phyloP scores from a whole-genome alignment of 495 filamentous ascomycete genomes.

The Hypoxylon lenormandii region DNA sequence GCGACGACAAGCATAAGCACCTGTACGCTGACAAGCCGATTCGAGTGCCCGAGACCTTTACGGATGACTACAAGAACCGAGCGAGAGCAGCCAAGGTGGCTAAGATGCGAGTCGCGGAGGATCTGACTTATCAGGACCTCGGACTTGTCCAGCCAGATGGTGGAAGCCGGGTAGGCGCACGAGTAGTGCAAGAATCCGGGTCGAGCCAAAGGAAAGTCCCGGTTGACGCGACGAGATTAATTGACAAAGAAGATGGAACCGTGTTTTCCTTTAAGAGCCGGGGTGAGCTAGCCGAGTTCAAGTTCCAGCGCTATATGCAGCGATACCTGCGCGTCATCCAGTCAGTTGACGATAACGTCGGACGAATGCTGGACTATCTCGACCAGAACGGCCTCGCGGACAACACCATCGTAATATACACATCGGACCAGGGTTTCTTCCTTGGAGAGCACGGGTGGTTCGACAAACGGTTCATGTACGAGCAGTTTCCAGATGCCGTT shows the following conservation, averaged over 20 bases:
- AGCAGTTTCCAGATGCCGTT: constrained; percentile 65
- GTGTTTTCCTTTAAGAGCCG: constrained; percentile 54
- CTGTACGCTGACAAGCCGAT: constrained; percentile 55
- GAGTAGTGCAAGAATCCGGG: constrained; percentile 44
- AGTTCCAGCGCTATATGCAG: constrained; percentile 64
- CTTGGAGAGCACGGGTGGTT: constrained; percentile 65
- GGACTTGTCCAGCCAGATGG: constrained; percentile 60
- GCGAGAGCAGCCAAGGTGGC: constrained; percentile 56
- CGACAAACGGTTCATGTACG: constrained; percentile 64
- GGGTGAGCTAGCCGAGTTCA: constrained; percentile 59
- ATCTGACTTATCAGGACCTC: constrained; percentile 59
- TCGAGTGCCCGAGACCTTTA: constrained; percentile 57
- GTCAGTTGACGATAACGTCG: constrained; percentile 60
- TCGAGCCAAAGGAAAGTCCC: constrained; percentile 54
- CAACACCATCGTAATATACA: constrained; percentile 60
- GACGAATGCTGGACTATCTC: constrained; percentile 56
- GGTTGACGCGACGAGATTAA: constrained; percentile 49
- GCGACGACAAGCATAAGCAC: constrained; percentile 54
- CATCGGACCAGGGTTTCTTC: constrained; percentile 63
- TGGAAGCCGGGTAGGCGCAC: constrained; percentile 49
- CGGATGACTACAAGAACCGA: constrained; percentile 61
- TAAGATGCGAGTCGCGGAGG: constrained; percentile 59
- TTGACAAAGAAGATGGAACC: constrained; percentile 57
- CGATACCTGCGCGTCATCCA: constrained; percentile 61
- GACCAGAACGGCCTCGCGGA: constrained; percentile 52